Evolutionary conservation across 805 yeast genomes (phyloP), one percentile per base, ranked within the genome.

Genomic region (Saccharomycopsis babjevae): DNA sequence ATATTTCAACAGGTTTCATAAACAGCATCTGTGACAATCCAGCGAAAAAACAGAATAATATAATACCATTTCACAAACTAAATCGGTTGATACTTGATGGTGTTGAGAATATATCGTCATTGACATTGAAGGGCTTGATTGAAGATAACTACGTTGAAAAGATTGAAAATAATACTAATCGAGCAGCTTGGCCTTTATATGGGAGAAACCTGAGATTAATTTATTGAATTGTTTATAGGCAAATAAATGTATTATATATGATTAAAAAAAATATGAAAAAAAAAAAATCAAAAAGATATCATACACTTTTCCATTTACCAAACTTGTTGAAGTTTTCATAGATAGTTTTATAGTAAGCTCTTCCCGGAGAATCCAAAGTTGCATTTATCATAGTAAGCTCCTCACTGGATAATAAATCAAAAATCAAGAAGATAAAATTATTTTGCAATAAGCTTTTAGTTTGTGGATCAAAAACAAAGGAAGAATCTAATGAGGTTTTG

Each of bases 261-360:
- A 18, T 5, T 2, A 16, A 30, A 20, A 54, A 54, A 32, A 54
- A 15, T 22, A 32, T 25, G 10, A 30, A 54, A 16, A n/a, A 15
- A 7, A 7, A 18, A 13, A 40, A 40, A n/a, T 52, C 20, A 34
- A n/a, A 38, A 13, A 34, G 10, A 8, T 34, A 3, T 46, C 52
- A 46, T 22, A 3, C 30, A 46, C 52, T 46, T 61, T 74, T 82
- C 97, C 97, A 92, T 71, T 87, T 88, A 57, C 96, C 97, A 63
- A 77, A 79, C 68, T 79, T 84, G 69, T 81, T 83, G 74, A 89
- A 93, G 64, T 86, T 89, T 7, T 82, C 81, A 67, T 88, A 89
- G 50, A 92, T 68, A 0, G 81, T 75, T 68, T 79, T 84, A 76
- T 84, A 86, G 66, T 85, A 83, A 1, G 83, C 77, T 66, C 89